phyloP scores from a whole-genome alignment of 257 asterid genomes.

The Solanum medicagineum region DNA sequence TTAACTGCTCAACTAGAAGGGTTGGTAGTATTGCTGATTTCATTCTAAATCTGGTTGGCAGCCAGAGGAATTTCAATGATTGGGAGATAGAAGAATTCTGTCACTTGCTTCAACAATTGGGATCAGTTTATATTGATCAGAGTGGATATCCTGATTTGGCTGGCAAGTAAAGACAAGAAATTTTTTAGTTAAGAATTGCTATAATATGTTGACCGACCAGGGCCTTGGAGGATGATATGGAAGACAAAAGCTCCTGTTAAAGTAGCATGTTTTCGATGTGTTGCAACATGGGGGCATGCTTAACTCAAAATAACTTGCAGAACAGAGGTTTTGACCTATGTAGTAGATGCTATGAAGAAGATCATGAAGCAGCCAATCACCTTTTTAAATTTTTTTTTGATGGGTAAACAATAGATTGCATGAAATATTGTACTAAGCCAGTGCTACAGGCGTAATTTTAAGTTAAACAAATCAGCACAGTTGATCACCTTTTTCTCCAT shows the following conservation, averaged over 20 bases:
- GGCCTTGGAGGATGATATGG: background rate
- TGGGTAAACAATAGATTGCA: background rate
- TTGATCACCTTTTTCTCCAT: background rate
- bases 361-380: background rate
- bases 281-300: background rate
- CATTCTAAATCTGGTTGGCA: background rate
- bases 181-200: background rate
- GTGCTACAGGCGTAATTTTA: background rate
- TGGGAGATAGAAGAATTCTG: background rate
- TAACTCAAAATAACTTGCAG: background rate
- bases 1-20: background rate
- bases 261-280: background rate
- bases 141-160: background rate
- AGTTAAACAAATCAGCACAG: background rate
- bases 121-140: background rate
- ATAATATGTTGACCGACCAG: background rate
- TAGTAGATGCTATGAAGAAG: background rate
- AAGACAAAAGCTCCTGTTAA: background rate
- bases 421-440: background rate
- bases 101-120: background rate
- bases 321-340: background rate
- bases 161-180: background rate
- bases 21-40: background rate
- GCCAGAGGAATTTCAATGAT: background rate
- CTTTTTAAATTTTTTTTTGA: background rate